Evolutionary conservation across 257 asterid genomes (phyloP).

Genomic region (Ocimum tenuiflorum): DNA sequence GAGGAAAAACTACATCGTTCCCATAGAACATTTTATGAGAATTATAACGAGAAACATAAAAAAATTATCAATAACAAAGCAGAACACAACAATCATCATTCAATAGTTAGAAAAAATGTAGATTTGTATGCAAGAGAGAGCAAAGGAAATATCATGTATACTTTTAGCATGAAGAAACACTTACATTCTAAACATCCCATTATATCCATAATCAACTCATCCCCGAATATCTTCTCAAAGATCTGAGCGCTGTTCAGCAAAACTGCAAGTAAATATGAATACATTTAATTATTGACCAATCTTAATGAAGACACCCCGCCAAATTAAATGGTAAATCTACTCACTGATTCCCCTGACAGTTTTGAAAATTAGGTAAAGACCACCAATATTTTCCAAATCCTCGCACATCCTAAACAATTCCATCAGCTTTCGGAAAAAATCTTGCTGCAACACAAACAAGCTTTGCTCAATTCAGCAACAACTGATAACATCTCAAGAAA

Average conservation of each 20-base stretch:
- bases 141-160: neutral
- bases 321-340: conserved; percentile 23
- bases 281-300: neutral
- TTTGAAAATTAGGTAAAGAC: conserved; percentile 77
- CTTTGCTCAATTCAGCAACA: conserved; percentile 20
- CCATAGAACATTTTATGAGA: neutral
- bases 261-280: conserved; percentile 50
- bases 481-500: conserved; percentile 4
- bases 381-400: conserved; percentile 71
- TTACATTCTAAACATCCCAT: conserved; percentile 96
- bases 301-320: neutral
- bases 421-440: conserved; percentile 71
- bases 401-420: conserved; percentile 71
- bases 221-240: conserved; percentile 87
- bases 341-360: conserved; percentile 83
- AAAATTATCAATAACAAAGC: neutral
- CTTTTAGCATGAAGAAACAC: conserved; percentile 20
- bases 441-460: conserved; percentile 55
- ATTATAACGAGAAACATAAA: neutral
- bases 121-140: neutral
- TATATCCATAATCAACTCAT: conserved; percentile 83
- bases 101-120: neutral
- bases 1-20: neutral
- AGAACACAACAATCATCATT: neutral
- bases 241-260: conserved; percentile 71